Base-by-base conservation (phyloP, 345 rosid species). In the Tarenaya hassleriana region DNA sequence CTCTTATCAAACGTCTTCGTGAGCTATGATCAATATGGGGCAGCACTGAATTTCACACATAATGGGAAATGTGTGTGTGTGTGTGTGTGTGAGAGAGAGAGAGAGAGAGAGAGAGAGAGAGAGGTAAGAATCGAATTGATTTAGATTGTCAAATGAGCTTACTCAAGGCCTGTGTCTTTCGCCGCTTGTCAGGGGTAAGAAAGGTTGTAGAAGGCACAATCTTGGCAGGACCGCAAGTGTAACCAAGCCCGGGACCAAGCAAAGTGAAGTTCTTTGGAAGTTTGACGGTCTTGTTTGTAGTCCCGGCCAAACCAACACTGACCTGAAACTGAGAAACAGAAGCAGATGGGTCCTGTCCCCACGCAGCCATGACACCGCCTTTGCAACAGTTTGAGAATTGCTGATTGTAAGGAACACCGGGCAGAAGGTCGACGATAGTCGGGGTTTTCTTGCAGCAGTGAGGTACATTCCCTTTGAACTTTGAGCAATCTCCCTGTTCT, bases 401-500 rank as follows among this genome's bases (percentile, higher is more conserved):
- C 40, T 76, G 88, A 55, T 86, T 86, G 77, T 76, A 86, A 52
- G 95, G 91, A 27, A 75, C 91, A 39, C 80, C 77, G 0, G 95
- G 94, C 34, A 90, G 76, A 49, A 90, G 73, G 69, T 86, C 97
- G 24, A 82, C 88, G 1, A 82, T 82, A 0, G 79, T 73, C 0
- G 95, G 97, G 9, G 56, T 71, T 63, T 67, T 80, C 81, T 82
- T 81, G 70, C 97, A 84, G 66, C 86, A 78, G 50, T 84, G 97
- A 58, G 97, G 97, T 50, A 84, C 64, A 50, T 72, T 74, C 1
- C 76, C 91, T 51, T 86, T 90, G 75, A 86, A 90, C 72, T 84
- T 90, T 62, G 97, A 86, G 64, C 97, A 90, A 41, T 90, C 95
- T 10, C 97, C 97, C 75, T 90, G 97, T 46, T 90, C 95, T 2